Base-by-base conservation (phyloP, 148 eudicot genomes). In the Cornus suecica region DNA sequence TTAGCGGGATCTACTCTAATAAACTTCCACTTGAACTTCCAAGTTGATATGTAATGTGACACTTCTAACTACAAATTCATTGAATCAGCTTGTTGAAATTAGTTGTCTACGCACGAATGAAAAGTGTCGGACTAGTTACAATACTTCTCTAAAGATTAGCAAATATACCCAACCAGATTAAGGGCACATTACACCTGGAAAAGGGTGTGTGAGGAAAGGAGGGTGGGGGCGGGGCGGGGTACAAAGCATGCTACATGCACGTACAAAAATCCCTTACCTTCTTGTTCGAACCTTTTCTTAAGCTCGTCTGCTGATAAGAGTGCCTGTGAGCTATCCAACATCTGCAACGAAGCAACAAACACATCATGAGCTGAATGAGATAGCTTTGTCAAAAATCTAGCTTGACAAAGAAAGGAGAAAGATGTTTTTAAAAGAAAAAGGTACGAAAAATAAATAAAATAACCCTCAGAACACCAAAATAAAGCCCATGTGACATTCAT, bases 241-340 rank as follows among this genome's bases (percentile, higher is more conserved):
- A n/a, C 31, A 63, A 74, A 74, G 61, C 69, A 41, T 74, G 24
- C 24, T 24, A 8, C 8, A 62, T 4, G 32, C 56, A 37, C 24
- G 20, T 20, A 69, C 8, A 37, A 37, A 37, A 37, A 58, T 27
- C 63, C 67, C 67, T 69, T 65, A 95, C 99, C 99, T 89, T 91
- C 89, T 58, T 83, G 82, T 29, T 92, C 97, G 78, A 88, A 88
- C 80, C 74, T 90, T 80, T 88, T 85, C 84, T 87, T 91, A 75
- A 95, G 91, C 87, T 91, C 85, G 67, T 88, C 88, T 65, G 80
- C 72, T 23, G 99, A 77, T 86, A 95, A 80, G 66, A 95, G 92
- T 66, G 85, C 82, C 42, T 88, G 94, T 45, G 97, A 88, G 27
- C 88, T 84, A 80, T 89, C 99, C 80, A 95, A 80, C 89, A 92